Evolutionary conservation across 768 basidiomycete species (phyloP).

Genomic region (Pleurotus ostreatus): DNA sequence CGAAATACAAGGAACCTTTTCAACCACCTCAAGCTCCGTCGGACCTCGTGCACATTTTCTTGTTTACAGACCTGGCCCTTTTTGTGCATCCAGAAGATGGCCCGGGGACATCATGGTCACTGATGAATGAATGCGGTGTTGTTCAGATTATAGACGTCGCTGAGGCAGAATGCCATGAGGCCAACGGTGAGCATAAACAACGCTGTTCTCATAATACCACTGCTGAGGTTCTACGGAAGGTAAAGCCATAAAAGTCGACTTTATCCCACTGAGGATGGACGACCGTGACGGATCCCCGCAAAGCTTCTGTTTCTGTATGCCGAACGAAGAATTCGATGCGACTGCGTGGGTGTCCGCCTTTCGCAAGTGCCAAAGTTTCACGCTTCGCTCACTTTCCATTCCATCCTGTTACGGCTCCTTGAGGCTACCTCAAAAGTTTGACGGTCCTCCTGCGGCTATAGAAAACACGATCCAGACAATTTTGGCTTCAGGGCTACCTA

Average conservation of each 20-base stretch:
- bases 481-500: constrained; percentile 42
- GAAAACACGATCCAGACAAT: constrained; percentile 31
- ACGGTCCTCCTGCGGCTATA: constrained; percentile 25
- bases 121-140: constrained; percentile 33
- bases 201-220: background rate
- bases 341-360: constrained; percentile 50
- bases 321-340: constrained; percentile 5
- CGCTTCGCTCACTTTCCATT: constrained; percentile 33
- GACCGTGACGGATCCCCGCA: background rate
- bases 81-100: constrained; percentile 37
- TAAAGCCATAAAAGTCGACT: too few species aligned
- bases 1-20: background rate
- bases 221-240: too few species aligned
- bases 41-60: constrained; percentile 31
- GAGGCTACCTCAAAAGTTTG: constrained; percentile 15
- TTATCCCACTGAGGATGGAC: constrained; percentile 4
- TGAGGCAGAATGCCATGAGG: constrained; percentile 26
- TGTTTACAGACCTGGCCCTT: constrained; percentile 72
- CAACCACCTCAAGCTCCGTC: background rate
- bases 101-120: constrained; percentile 18
- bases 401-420: constrained; percentile 12
- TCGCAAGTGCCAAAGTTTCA: constrained; percentile 46
- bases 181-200: background rate
- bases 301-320: constrained; percentile 17
- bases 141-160: constrained; percentile 47